Percentiles rank a stretch among this genome's conserved stretches.
Evolutionary conservation across 257 asterid genomes (phyloP).

Genomic region (Solanum bulbocastanum): DNA sequence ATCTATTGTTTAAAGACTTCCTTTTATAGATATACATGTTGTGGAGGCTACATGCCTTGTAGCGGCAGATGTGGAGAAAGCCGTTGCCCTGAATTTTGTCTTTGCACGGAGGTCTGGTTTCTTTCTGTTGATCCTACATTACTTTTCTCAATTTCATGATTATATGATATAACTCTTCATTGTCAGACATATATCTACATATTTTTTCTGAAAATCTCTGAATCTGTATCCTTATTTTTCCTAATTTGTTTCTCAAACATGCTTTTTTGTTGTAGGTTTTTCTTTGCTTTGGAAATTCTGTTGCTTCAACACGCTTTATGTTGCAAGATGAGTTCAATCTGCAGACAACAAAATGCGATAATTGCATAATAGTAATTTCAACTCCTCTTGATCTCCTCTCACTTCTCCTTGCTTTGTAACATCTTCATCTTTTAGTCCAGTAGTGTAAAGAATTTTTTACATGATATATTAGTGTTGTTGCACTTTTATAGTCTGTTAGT

Average conservation of each 20-base stretch:
- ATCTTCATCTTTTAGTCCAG: neutral
- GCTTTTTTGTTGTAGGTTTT: slow-evolving; percentile 13
- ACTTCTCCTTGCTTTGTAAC: neutral
- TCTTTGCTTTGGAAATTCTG: slow-evolving; percentile 30
- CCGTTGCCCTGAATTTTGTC: slow-evolving; percentile 31
- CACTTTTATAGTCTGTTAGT: neutral
- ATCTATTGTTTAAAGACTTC: neutral
- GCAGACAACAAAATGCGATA: slow-evolving; percentile 34
- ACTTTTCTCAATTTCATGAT: neutral
- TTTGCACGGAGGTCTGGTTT: slow-evolving; percentile 24
- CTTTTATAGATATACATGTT: slow-evolving; percentile 21
- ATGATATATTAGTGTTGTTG: neutral
- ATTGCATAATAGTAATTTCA: slow-evolving; percentile 31
- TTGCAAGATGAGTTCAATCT: slow-evolving; percentile 40
- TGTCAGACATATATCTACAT: neutral
- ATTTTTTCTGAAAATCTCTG: neutral
- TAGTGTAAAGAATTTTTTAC: neutral
- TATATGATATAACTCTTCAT: neutral
- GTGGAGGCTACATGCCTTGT: slow-evolving; percentile 39
- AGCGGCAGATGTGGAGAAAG: slow-evolving; percentile 38
- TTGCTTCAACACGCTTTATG: slow-evolving; percentile 35
- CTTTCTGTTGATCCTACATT: neutral
- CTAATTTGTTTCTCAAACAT: neutral
- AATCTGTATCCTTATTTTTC: neutral
- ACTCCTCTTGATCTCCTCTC: neutral